Percentiles rank a stretch among this genome's conserved stretches.
These are phyloP conservation scores for Melampsora americana DNA, from an alignment of 1,284 basidiomycete genomes.

Conservation along the genomic window DNA sequence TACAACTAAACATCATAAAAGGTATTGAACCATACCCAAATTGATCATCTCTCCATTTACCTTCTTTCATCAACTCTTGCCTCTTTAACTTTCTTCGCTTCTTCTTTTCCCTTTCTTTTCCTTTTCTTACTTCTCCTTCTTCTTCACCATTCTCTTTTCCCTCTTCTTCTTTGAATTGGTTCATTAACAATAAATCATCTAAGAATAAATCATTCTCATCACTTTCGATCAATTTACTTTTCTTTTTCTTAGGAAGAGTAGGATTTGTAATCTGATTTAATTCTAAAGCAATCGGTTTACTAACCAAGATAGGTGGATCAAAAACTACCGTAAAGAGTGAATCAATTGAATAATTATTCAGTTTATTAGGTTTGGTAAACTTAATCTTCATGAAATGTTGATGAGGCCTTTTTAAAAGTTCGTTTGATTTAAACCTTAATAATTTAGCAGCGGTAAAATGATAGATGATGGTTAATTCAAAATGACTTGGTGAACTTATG, in stretches of 20 bases:
- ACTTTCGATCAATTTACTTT: neutral
- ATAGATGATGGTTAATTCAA: slow-evolving; percentile 20
- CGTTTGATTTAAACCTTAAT: neutral
- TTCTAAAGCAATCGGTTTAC: slow-evolving; percentile 15
- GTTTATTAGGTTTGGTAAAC: slow-evolving; percentile 1
- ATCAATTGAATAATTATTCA: slow-evolving; percentile 1
- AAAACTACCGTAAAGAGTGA: slow-evolving; percentile 25
- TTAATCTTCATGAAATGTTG: slow-evolving; percentile 11
- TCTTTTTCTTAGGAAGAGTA: neutral
- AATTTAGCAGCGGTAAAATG: slow-evolving; percentile 2
- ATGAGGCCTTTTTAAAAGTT: neutral
- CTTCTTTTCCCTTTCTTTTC: too few species aligned
- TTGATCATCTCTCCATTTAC: neutral
- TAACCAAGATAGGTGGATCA: slow-evolving; percentile 19
- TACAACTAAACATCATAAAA: neutral
- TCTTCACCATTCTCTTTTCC: neutral
- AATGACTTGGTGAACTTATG: slow-evolving; percentile 17
- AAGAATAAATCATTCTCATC: neutral
- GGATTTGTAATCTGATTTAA: neutral
- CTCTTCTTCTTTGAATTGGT: neutral
- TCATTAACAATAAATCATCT: neutral
- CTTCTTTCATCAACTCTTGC: too few species aligned
- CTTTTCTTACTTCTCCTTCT: neutral
- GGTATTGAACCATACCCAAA: neutral
- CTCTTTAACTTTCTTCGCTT: too few species aligned